A percentile compares a stretch with the other conserved stretches of the same genome.
These are phyloP conservation scores for Durusdinium trenchii DNA, from an alignment of 73 alveolate species.

Conservation along the genomic window DNA sequence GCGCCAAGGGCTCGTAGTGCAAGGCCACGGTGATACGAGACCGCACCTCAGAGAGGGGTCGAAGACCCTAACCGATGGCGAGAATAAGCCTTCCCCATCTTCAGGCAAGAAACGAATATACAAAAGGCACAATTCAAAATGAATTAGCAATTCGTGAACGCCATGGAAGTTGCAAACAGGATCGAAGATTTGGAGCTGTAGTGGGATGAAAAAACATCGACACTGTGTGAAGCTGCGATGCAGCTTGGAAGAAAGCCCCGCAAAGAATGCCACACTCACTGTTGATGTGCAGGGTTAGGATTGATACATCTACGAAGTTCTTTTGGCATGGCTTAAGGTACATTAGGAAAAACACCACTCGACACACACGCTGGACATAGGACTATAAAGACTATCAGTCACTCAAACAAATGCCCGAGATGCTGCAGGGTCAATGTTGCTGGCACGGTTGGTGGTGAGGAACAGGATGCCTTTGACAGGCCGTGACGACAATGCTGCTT, in stretches of 20 bases:
- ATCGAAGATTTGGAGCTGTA: no score
- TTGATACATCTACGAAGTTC: no score
- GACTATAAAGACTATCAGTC: no score
- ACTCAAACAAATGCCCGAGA: no score
- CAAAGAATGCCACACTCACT: no score
- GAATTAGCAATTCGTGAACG: not conserved
- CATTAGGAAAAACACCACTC: no score
- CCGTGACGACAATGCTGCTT: not conserved
- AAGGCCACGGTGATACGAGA: constrained; percentile 93
- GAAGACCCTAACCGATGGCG: not conserved
- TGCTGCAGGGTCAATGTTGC: constrained; percentile 93
- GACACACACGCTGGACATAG: no score
- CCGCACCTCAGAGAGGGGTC: constrained; percentile 13
- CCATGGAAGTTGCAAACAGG: not conserved
- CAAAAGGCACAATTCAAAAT: not conserved
- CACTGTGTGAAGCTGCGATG: no score
- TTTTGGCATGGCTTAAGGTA: no score
- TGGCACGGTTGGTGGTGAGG: constrained; percentile 87
- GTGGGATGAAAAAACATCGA: no score
- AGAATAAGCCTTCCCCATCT: not conserved
- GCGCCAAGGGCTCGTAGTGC: constrained; percentile 58
- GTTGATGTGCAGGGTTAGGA: no score
- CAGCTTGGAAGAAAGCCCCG: no score
- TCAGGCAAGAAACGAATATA: not conserved
- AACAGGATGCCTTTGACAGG: constrained; percentile 48